Base-by-base conservation (phyloP, 75 land plant genomes). In the Pinus taeda region DNA sequence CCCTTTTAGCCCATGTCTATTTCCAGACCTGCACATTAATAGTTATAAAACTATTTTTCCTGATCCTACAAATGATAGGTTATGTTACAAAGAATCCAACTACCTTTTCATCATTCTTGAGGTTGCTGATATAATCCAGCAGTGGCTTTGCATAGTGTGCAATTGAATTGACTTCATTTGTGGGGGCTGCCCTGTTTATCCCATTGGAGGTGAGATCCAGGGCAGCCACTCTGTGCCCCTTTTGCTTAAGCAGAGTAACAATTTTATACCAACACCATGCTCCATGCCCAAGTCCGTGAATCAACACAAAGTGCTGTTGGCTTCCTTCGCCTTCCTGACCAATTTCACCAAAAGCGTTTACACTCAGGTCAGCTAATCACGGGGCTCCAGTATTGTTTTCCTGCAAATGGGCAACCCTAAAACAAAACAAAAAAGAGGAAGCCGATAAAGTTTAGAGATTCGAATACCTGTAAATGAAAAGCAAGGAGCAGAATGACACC, bases 181-280 rank as follows among this genome's bases (percentile, higher is more conserved):
- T 55, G 26, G 80, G 60, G 58, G 59, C 81, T 14, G 55, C 24
- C 26, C 26, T n/a, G 58, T 85, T 60, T 57, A 58, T 74, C 20
- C 86, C 86, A 72, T 58, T 67, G 57, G 86, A 74, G 59, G 67
- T 56, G 64, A 85, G 77, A 72, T 85, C 86, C 81, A 83, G 29
- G n/a, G 86, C 77, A 20, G 80, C 75, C 22, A 79, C 86, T 29
- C 24, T 66, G 73, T 75, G 76, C 22, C 81, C 86, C 37, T 58
- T 39, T 13, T 37, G 15, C 71, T 76, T 85, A 37, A 84, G 85
- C 3, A 78, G 69, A 30, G 78, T 58, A 20, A 60, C 85, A 12
- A 77, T 37, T 75, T 84, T 74, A 59, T 73, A 84, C 85, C 86
- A 84, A 73, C 76, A 62, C 86, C 86, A 82, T 3, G 86, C 86